Evolutionary conservation across 2,329 filamentous ascomycete species (phyloP).

Genomic region (Penicillium digitatum): DNA sequence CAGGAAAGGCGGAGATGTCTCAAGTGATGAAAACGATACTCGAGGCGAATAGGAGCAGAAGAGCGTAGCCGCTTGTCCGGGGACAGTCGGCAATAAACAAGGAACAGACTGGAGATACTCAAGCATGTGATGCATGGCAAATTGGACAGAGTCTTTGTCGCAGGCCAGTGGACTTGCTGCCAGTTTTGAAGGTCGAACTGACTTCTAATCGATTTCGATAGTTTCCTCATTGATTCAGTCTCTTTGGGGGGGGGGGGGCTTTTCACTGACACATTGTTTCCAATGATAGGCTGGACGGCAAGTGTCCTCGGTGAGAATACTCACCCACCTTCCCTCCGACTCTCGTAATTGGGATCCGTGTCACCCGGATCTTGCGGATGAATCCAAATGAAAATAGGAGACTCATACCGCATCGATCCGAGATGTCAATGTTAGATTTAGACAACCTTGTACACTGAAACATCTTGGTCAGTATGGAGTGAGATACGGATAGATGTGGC

Average conservation of each 20-base stretch:
- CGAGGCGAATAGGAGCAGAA: background rate
- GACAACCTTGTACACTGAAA: background rate
- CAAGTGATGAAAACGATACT: slow-evolving; percentile 23
- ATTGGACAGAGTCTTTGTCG: too few species aligned
- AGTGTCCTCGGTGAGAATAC: background rate
- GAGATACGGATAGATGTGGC: background rate
- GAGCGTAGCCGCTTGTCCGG: background rate
- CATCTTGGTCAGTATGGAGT: background rate
- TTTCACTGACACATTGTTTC: too few species aligned
- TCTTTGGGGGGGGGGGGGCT: too few species aligned
- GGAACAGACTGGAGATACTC: too few species aligned
- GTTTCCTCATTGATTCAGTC: too few species aligned
- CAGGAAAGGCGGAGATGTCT: slow-evolving; percentile 73
- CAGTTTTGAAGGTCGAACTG: too few species aligned
- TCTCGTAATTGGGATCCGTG: background rate
- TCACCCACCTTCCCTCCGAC: background rate
- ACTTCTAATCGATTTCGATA: too few species aligned
- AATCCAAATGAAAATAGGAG: background rate
- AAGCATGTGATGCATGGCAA: too few species aligned
- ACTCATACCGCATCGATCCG: background rate
- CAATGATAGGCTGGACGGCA: too few species aligned
- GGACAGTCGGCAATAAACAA: too few species aligned
- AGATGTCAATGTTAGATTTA: too few species aligned
- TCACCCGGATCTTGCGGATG: background rate
- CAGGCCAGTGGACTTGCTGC: too few species aligned